Conservation (phyloP, 495 filamentous ascomycete genomes). For the Xylaria nigripes region DNA sequence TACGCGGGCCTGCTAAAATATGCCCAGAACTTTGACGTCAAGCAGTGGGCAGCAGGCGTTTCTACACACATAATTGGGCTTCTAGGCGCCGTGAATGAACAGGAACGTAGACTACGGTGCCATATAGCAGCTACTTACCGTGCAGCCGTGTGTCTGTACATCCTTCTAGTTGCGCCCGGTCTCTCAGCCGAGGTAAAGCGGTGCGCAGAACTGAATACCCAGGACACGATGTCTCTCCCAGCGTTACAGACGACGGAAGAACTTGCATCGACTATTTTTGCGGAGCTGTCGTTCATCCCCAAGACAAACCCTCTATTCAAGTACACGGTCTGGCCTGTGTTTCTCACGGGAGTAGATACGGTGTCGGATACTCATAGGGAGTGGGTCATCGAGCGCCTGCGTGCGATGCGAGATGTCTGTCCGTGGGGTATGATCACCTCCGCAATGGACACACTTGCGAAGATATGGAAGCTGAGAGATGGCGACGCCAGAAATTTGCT, state of each 20-base stretch:
- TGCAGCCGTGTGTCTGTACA: constrained; percentile 36
- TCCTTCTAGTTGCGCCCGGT: constrained; percentile 22
- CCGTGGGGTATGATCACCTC: constrained; percentile 41
- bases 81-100: constrained; percentile 25
- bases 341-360: constrained; percentile 47
- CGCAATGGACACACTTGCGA: constrained; percentile 32
- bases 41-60: constrained; percentile 32
- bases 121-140: constrained; percentile 39
- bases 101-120: constrained; percentile 27
- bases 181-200: constrained; percentile 6
- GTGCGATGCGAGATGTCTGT: constrained; percentile 30
- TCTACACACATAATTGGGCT: constrained; percentile 11
- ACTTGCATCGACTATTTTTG: constrained; percentile 36
- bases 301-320: constrained; percentile 43
- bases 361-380: constrained; percentile 21
- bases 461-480: constrained; percentile 34
- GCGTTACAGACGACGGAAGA: constrained; percentile 35
- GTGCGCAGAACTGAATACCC: background rate
- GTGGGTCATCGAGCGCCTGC: constrained; percentile 33
- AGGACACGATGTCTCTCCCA: constrained; percentile 22
- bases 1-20: constrained; percentile 25
- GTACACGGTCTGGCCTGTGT: constrained; percentile 51
- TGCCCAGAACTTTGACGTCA: constrained; percentile 25
- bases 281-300: constrained; percentile 37
- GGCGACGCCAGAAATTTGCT: constrained; percentile 2